phyloP scores from a whole-genome alignment of 140 eudicot species.

The Senecio squalidus region DNA sequence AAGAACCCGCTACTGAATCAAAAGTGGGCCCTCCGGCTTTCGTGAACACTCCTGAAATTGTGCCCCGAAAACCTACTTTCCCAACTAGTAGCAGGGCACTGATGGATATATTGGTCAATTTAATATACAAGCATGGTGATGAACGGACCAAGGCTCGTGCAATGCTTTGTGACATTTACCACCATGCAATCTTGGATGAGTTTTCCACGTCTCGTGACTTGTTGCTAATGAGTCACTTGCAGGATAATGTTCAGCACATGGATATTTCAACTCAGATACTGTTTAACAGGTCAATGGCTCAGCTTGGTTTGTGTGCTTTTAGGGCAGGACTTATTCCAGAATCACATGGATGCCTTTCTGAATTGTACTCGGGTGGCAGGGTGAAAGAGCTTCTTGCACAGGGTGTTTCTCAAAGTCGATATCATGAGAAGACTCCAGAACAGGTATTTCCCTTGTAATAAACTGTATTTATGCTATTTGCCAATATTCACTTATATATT shows the following conservation, averaged over 20 bases:
- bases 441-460: conserved; percentile 45
- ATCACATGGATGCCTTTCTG: conserved; percentile 83
- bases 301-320: conserved; percentile 90
- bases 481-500: neutral
- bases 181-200: conserved; percentile 85
- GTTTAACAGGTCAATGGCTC: conserved; percentile 89
- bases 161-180: conserved; percentile 91
- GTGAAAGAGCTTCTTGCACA: conserved; percentile 96
- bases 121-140: conserved; percentile 82
- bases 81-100: conserved; percentile 70
- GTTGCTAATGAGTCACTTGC: conserved; percentile 93
- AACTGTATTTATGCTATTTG: neutral
- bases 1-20: conserved; percentile 41
- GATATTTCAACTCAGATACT: conserved; percentile 88
- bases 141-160: conserved; percentile 98
- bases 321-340: conserved; percentile 81
- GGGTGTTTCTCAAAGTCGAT: conserved; percentile 92
- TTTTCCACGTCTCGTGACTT: conserved; percentile 72
- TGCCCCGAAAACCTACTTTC: conserved; percentile 71
- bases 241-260: conserved; percentile 85
- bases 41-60: conserved; percentile 59
- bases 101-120: conserved; percentile 80
- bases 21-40: conserved; percentile 64
- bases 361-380: conserved; percentile 87
- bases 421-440: conserved; percentile 90